Evolutionary conservation across 257 asterid genomes (phyloP), one percentile per base, ranked within the genome.

Genomic region (Nicotiana sylvestris): DNA sequence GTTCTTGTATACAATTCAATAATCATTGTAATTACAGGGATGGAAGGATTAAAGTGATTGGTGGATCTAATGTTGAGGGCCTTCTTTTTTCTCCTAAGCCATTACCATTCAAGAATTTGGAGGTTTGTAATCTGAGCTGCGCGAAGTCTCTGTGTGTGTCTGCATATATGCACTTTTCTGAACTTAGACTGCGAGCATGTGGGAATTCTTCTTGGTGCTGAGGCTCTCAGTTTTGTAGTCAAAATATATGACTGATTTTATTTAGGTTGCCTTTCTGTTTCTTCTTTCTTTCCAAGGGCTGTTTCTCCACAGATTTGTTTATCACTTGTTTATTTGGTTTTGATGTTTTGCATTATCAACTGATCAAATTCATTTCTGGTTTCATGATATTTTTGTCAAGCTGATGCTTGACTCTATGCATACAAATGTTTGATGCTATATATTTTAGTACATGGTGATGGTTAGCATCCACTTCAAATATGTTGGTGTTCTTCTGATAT

Each of bases 11-110:
- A 43, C 66, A 15, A 16, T 80, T 81, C 9, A 49, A 3, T 51
- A 49, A 27, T 84, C 76, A 62, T 35, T 80, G 62, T 81, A 76
- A 82, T 83, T 81, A 83, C 89, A 94, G 99, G 87, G 99, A 96
- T 91, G 98, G 98, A 69, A 91, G 95, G 91, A 96, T 96, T 86
- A 96, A 96, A 88, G 94, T 96, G 77, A 74, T 94, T 65, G 96
- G 98, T 64, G 99, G 97, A 83, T 89, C 89, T 88, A 94, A 92
- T 74, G 87, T 93, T 82, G 99, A 96, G 89, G 97, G 92, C 83
- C 93, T 96, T 85, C 93, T 96, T 64, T 82, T 90, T 66, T 93
- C 99, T 85, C 95, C 97, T 30, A 90, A 91, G 85, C 85, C 98
- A 35, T 43, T 86, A 81, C 97, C 99, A 64, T 96, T 94, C 84